A percentile compares a stretch with the other conserved stretches of the same genome.
Conservation (phyloP, 2,329 filamentous ascomycete species). For the Cyphellophora attinorum region DNA sequence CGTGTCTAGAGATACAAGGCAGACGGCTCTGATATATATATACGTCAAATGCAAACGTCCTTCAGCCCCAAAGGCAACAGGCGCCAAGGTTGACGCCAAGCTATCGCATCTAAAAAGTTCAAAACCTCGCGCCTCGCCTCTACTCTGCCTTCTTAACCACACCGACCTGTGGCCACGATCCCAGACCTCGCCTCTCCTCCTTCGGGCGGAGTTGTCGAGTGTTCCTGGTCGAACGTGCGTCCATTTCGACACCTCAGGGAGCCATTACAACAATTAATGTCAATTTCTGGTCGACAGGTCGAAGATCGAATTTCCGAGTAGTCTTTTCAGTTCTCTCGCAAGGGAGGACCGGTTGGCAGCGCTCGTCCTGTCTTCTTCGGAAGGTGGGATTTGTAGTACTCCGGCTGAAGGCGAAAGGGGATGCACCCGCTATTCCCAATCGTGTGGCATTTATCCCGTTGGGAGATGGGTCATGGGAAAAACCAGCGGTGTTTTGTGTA, state of each 20-base stretch:
- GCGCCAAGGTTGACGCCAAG: neutral
- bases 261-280: conserved; percentile 2
- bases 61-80: neutral
- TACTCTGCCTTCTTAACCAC: neutral
- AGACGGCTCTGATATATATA: neutral
- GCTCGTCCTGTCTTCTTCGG: conserved; percentile 1
- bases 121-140: neutral
- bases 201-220: neutral
- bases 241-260: conserved; percentile 3
- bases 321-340: conserved; percentile 1
- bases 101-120: neutral
- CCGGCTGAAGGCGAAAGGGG: neutral
- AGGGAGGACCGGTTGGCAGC: conserved; percentile 1
- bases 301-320: conserved; percentile 1
- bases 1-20: neutral
- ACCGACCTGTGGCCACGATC: conserved; percentile 3
- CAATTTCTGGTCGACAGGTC: conserved; percentile 4
- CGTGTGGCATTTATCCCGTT: conserved; percentile 3
- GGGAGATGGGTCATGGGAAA: conserved; percentile 3
- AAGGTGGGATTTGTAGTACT: neutral
- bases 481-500: conserved; percentile 4
- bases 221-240: conserved; percentile 2
- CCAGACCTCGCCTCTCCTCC: neutral
- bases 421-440: conserved; percentile 3
- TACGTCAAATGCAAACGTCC: neutral